Base-by-base conservation (phyloP, 2,329 filamentous ascomycete genomes). In the Aspergillus nomiae region DNA sequence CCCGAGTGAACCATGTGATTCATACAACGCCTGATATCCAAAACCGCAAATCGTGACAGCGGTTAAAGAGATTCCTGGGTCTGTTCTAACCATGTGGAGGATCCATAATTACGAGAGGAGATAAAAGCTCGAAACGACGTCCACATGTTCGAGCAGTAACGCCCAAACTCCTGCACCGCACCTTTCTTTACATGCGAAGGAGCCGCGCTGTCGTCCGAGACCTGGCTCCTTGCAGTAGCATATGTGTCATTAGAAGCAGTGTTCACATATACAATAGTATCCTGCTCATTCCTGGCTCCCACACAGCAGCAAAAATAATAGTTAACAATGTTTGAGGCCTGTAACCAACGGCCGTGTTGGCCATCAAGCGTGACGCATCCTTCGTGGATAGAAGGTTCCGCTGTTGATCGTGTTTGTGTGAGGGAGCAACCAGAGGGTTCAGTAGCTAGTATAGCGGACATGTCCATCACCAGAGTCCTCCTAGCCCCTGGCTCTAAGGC, bases 191-290 rank as follows among this genome's bases (percentile, higher is more conserved):
- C 26, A n/a, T 53, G 60, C 12, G 19, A 6, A 19, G 30, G 58
- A 53, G 51, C 24, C 7, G 55, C 16, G 30, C 30, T 59, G 3
- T 56, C 62, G 48, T 61, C 55, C 8, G 38, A 59, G 43, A 51
- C 5, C 26, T 51, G 60, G 53, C 59, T 61, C 14, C 56, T 55
- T 7, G 66, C 66, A 28, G 66, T 68, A 11, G 48, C 41, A 54
- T 67, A 68, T 8, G 66, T 68, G 3, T 68, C 66, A 45, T 63
- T 58, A 14, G 63, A 67, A 16, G 58, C 21, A 11, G 59, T 60
- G 34, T 62, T 65, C 12, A 63, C 63, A 43, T 63, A 58, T 16
- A 62, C 26, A 34, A 14, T 21, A 14, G 56, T 41, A n/a, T 63
- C 55, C 14, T 51, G 56, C 32, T 61, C 61, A 24, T 58, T 19